These are phyloP conservation scores for Blastosporella zonata DNA, from an alignment of 1,284 basidiomycete genomes.

Conservation along the genomic window DNA sequence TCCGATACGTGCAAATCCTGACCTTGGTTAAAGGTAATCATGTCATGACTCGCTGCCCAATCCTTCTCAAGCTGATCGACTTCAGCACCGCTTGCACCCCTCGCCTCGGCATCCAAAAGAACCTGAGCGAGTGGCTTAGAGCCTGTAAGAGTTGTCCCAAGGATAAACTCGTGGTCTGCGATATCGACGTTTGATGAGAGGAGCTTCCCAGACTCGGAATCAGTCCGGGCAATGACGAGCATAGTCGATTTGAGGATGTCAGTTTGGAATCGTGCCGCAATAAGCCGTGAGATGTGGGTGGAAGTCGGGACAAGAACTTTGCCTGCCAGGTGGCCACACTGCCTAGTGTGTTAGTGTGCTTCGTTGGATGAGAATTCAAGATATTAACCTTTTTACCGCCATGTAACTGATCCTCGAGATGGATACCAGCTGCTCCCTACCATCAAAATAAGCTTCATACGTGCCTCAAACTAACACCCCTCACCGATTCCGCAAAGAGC, in stretches of 20 bases:
- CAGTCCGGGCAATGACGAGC: conserved; percentile 88
- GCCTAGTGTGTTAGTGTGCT: neutral
- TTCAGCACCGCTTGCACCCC: conserved; percentile 66
- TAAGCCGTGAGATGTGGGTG: conserved; percentile 80
- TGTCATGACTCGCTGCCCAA: conserved; percentile 71
- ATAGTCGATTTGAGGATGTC: conserved; percentile 87
- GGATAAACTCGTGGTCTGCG: conserved; percentile 77
- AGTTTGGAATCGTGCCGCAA: conserved; percentile 84
- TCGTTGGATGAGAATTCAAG: neutral
- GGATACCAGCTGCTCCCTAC: conserved; percentile 85
- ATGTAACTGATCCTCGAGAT: conserved; percentile 90
- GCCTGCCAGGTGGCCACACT: conserved; percentile 91
- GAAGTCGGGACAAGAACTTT: conserved; percentile 91
- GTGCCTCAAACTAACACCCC: conserved; percentile 14
- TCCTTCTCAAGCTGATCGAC: conserved; percentile 76
- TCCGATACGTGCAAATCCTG: neutral
- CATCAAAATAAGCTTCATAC: conserved; percentile 1
- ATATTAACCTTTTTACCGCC: conserved; percentile 78
- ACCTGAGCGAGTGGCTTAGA: conserved; percentile 71
- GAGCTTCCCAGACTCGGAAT: conserved; percentile 87
- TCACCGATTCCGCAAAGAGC: conserved; percentile 84
- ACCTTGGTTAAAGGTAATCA: conserved; percentile 88
- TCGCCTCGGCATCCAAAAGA: conserved; percentile 70
- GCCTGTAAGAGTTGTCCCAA: conserved; percentile 59
- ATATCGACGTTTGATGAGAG: conserved; percentile 83